Evolutionary conservation across 2,329 filamentous ascomycete species (phyloP), one percentile per base, ranked within the genome.

Genomic region (Daldinia sp.): DNA sequence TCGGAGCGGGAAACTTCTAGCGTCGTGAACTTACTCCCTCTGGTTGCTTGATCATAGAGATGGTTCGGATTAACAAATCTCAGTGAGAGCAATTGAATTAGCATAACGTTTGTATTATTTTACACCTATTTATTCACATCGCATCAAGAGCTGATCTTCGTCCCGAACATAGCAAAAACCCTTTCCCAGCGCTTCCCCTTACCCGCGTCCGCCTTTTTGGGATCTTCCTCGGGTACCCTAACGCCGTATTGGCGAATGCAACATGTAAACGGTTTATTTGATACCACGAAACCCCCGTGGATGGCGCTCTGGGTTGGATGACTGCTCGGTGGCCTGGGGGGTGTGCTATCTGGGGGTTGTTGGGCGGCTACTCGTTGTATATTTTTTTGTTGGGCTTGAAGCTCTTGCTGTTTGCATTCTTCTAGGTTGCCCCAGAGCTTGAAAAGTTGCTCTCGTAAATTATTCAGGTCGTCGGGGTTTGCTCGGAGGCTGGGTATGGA

Each of bases 361-460:
- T 76, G 68, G 4, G 56, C 67, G 2, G 60, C 66, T 10, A 71
- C 29, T 30, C 68, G 70, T 53, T 69, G 70, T 15, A 64, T 71
- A 48, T 70, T 72, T 35, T 54, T 69, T 61, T 58, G 64, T 63
- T 55, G 66, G 37, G 45, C 74, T 66, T 62, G 72, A 52, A 63
- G 73, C 67, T 73, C 76, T 60, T 70, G 74, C 1, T 71, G 70
- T 73, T 91, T 92, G 48, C 80, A 75, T 73, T 96, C 92, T 72
- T 94, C 88, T 1, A 97, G 80, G 63, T 97, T 86, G 1, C 94
- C 94, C 94, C 94, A 98, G 1, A 97, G 81, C 32, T 87, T 79
- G 73, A 90, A 94, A 57, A 97, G 80, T 69, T 85, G 88, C 68
- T 96, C 86, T 51, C 86, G 84, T 3, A 97, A 77, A 5, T 75